Conservation (phyloP, 73 alveolate species). For the Paramecium sonneborni region DNA sequence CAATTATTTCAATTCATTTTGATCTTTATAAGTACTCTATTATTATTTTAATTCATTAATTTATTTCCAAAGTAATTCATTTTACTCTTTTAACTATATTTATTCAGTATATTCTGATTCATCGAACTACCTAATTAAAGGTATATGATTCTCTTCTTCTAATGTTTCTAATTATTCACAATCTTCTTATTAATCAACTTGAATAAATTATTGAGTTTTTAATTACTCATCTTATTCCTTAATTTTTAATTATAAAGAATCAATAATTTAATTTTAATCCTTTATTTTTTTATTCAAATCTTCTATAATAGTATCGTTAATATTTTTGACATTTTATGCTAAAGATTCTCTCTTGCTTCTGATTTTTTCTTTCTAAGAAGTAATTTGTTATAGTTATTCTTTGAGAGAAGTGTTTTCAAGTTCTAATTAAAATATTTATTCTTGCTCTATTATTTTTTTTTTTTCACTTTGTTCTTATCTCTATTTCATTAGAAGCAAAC, state of each 20-base stretch:
- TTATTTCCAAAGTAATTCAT: not conserved
- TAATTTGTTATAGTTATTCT: not conserved
- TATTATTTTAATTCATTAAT: not conserved
- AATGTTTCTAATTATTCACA: not conserved
- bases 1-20: not conserved
- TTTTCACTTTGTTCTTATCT: conserved; percentile 4
- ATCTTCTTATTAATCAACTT: not conserved
- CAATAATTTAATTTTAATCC: not conserved
- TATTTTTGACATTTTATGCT: not conserved
- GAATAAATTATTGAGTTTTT: not conserved
- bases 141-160: not conserved
- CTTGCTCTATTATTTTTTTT: not conserved
- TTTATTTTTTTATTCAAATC: not conserved
- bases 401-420: not conserved
- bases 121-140: not conserved
- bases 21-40: not conserved
- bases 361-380: not conserved
- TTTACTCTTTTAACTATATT: not conserved
- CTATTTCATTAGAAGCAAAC: not conserved
- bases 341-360: not conserved
- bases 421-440: not conserved
- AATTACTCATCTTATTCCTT: not conserved
- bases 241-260: not conserved
- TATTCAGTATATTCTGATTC: not conserved
- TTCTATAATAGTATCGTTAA: not conserved